These are phyloP conservation scores for Barnettozyma sucrosica DNA, from an alignment of 805 yeast species.

Conservation along the genomic window DNA sequence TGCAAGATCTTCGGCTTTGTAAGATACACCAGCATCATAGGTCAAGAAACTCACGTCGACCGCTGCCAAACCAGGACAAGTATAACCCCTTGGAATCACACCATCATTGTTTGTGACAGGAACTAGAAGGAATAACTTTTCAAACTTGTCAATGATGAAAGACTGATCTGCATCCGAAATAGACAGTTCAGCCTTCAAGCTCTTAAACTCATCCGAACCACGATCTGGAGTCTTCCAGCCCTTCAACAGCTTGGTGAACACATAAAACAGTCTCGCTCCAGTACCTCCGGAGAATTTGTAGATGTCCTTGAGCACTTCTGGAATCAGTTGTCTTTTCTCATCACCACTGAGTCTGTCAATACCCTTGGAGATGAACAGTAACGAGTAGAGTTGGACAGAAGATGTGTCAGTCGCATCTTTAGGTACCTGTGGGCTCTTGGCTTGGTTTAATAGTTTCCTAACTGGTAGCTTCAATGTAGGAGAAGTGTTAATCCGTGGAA, in stretches of 20 bases:
- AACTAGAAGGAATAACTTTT: constrained; percentile 51
- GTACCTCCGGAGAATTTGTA: constrained; percentile 31
- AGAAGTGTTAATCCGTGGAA: constrained; percentile 59
- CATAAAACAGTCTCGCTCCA: constrained; percentile 55
- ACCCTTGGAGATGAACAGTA: constrained; percentile 64
- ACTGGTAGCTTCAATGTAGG: constrained; percentile 57
- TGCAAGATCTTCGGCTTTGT: constrained; percentile 42
- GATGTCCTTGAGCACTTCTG: constrained; percentile 43
- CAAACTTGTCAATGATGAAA: constrained; percentile 43
- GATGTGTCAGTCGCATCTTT: constrained; percentile 35
- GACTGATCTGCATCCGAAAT: constrained; percentile 38
- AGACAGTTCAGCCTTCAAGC: constrained; percentile 29
- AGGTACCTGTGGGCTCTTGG: constrained; percentile 45
- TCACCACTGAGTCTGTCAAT: constrained; percentile 46
- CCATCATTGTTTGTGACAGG: constrained; percentile 39
- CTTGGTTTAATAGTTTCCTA: constrained; percentile 56
- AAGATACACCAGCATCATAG: constrained; percentile 59
- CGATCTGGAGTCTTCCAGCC: constrained; percentile 45
- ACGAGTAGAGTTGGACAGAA: constrained; percentile 53
- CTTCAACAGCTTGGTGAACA: constrained; percentile 49
- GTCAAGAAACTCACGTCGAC: constrained; percentile 59
- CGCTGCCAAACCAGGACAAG: constrained; percentile 60
- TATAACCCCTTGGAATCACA: constrained; percentile 37
- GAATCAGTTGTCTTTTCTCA: constrained; percentile 36
- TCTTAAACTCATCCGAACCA: constrained; percentile 38